Base-by-base conservation (phyloP, 169 alveolate genomes). In the Theileria orientalis region DNA sequence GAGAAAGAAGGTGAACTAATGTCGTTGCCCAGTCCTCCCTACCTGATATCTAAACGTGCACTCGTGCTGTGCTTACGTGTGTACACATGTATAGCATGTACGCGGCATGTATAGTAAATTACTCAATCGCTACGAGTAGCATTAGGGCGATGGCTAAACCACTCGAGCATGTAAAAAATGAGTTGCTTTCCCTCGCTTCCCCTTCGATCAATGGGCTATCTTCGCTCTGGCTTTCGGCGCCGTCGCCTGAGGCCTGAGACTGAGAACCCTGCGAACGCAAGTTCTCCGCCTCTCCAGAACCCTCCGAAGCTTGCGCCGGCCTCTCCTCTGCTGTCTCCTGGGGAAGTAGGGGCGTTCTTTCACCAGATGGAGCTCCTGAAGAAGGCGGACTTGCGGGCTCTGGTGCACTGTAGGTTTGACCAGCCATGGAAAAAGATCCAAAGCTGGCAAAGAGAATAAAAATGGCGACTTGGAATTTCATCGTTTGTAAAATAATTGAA, bases 391-490 rank as follows among this genome's bases (percentile, higher is more conserved):
- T 23, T 56, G 32, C 16, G 6, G 32, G 0, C 1, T 56, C 44
- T n/a, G 66, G 66, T n/a, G 44, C 2, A 37, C 66, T 56, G 16
- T 56, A 21, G 37, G 37, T 16, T 56, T 56, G 66, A 6, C 66
- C 66, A 30, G 66, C 66, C 27, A 27, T 6, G 0, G 66, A 33
- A 56, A 56, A 56, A 9, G 44, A 21, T 56, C 3, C 37, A 23
- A 56, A 27, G 41, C 44, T 9, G 19, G 66, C 37, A 13, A 56
- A 37, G 46, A 56, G 37, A 13, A 37, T 37, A 7, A 37, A 37
- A 37, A 9, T 9, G 44, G 44, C 9, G 5, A 5, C 9, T 37
- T 7, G 44, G 44, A 37, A 7, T 7, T 37, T 37, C 44, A 37
- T 37, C 16, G 5, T 37, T 37, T 37, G 9, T 37, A 37, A n/a